Evolutionary conservation across 371 early-diverging fungal genomes (phyloP).

Genomic region (Funneliformis caledonium): DNA sequence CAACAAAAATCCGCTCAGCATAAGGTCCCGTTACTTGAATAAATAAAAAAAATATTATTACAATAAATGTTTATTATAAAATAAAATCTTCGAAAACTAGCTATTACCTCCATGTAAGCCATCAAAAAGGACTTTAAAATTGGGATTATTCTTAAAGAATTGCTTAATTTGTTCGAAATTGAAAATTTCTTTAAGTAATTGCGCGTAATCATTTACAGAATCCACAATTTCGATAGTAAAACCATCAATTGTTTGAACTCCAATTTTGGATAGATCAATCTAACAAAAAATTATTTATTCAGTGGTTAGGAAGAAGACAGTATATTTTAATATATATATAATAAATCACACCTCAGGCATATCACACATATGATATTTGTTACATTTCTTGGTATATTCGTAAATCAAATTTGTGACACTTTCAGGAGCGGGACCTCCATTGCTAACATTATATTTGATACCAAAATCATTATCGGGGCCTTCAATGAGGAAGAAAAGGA

Average conservation of each 20-base stretch:
- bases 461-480: slow-evolving; percentile 97
- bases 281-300: slow-evolving; percentile 42
- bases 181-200: slow-evolving; percentile 87
- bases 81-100: background rate
- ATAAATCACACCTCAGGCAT: slow-evolving; percentile 63
- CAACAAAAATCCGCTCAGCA: slow-evolving; percentile 81
- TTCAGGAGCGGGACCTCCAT: slow-evolving; percentile 98
- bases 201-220: slow-evolving; percentile 87
- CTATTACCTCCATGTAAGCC: slow-evolving; percentile 86
- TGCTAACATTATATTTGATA: slow-evolving; percentile 95
- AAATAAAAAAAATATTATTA: background rate
- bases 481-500: slow-evolving; percentile 13
- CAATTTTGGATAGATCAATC: slow-evolving; percentile 80
- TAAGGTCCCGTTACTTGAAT: slow-evolving; percentile 92
- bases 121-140: slow-evolving; percentile 91
- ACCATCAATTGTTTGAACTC: slow-evolving; percentile 54
- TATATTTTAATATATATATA: background rate
- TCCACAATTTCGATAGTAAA: slow-evolving; percentile 88
- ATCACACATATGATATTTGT: slow-evolving; percentile 69
- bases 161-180: slow-evolving; percentile 82
- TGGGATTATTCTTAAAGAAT: slow-evolving; percentile 72
- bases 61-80: slow-evolving; percentile 9
- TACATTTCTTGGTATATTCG: slow-evolving; percentile 72
- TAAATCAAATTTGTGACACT: slow-evolving; percentile 90
- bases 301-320: background rate